Conservation (phyloP, 176 grass and related monocot genomes). For the Oryza longistaminata region DNA sequence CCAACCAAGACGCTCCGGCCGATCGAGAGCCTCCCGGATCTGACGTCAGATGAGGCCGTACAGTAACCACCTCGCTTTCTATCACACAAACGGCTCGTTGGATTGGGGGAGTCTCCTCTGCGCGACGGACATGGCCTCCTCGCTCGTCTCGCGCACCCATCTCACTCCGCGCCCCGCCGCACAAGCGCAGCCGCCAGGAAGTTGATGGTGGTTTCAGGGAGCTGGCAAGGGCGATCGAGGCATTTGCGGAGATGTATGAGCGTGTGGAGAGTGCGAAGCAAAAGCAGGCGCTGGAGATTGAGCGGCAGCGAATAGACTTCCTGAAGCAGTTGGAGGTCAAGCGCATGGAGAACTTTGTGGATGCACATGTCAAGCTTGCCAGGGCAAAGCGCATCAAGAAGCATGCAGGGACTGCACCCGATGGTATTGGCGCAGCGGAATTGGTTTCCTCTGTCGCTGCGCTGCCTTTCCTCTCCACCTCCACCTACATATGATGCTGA, state of each 20-base stretch:
- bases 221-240: conserved; percentile 71
- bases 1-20: too few species aligned
- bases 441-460: conserved; percentile 53
- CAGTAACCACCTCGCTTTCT: not conserved
- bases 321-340: conserved; percentile 81
- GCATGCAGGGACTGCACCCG: conserved; percentile 30
- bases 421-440: conserved; percentile 48
- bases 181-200: conserved; percentile 29
- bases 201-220: conserved; percentile 57
- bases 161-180: not conserved
- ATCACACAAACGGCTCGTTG: not conserved
- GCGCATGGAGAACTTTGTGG: conserved; percentile 85
- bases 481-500: conserved; percentile 49
- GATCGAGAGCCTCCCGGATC: not conserved
- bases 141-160: not conserved
- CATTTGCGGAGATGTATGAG: conserved; percentile 91
- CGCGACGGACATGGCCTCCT: conserved; percentile 20
- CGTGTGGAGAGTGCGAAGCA: conserved; percentile 77
- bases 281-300: conserved; percentile 73
- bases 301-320: conserved; percentile 77
- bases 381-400: conserved; percentile 68
- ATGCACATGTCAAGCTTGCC: conserved; percentile 80
- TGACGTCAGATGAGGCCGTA: too few species aligned
- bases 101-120: conserved; percentile 3
- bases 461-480: conserved; percentile 62